A percentile compares a stretch with the other conserved stretches of the same genome.
phyloP scores from a whole-genome alignment of 768 basidiomycete genomes.

The Leccinum broughii region DNA sequence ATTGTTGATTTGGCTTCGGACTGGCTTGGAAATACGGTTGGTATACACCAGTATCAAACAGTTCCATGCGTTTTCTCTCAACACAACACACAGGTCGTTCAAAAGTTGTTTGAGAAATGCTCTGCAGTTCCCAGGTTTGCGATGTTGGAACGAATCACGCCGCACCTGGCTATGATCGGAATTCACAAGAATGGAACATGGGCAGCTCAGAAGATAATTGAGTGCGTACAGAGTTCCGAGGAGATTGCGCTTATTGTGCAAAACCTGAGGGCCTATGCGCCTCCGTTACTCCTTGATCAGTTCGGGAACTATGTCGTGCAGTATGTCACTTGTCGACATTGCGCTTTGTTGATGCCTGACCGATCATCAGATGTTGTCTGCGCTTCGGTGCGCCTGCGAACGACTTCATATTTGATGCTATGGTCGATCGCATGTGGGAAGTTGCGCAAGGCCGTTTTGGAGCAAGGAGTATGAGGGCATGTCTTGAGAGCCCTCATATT shows the following conservation, averaged over 20 bases:
- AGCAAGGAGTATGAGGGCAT: slow-evolving; percentile 96
- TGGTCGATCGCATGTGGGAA: slow-evolving; percentile 98
- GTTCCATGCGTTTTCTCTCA: slow-evolving; percentile 1
- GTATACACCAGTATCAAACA: slow-evolving; percentile 15
- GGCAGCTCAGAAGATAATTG: slow-evolving; percentile 99
- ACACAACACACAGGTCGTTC: slow-evolving; percentile 66
- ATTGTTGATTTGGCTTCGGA: slow-evolving; percentile 95
- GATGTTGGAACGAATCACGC: slow-evolving; percentile 92
- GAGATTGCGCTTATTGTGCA: slow-evolving; percentile 84
- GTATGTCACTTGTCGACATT: slow-evolving; percentile 45
- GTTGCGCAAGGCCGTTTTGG: slow-evolving; percentile 97
- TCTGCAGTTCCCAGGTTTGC: slow-evolving; percentile 73
- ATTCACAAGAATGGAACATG: slow-evolving; percentile 99
- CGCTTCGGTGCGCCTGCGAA: slow-evolving; percentile 88
- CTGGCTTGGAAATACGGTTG: slow-evolving; percentile 92
- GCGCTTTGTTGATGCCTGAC: slow-evolving; percentile 2
- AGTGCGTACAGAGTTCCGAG: slow-evolving; percentile 85
- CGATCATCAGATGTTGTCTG: slow-evolving; percentile 68
- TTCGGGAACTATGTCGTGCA: slow-evolving; percentile 94
- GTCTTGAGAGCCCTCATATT: slow-evolving; percentile 88
- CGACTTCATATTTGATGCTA: slow-evolving; percentile 97
- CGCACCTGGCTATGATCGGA: slow-evolving; percentile 95
- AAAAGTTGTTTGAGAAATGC: slow-evolving; percentile 94
- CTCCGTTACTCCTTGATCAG: slow-evolving; percentile 91
- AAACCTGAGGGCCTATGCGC: slow-evolving; percentile 87